A percentile compares a stretch with the other conserved stretches of the same genome.
Evolutionary conservation across 768 basidiomycete species (phyloP).

Genomic region (Agrocybe chaxingu): DNA sequence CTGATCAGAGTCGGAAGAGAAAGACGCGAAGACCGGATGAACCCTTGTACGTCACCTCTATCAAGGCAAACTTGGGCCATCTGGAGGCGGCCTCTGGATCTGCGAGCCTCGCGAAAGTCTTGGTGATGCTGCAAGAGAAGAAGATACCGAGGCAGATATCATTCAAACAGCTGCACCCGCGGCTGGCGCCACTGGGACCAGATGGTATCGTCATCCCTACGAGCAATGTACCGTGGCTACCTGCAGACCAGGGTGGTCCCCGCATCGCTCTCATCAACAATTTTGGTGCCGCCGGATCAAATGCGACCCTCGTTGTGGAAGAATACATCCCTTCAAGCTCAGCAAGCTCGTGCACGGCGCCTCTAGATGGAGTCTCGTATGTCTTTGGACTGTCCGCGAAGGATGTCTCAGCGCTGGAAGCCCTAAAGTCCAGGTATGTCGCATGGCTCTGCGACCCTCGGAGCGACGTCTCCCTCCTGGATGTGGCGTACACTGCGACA

Average conservation of each 20-base stretch:
- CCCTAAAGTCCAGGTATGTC: constrained; percentile 44
- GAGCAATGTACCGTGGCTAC: constrained; percentile 36
- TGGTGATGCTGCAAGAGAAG: constrained; percentile 61
- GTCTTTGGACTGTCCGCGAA: constrained; percentile 67
- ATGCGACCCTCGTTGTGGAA: constrained; percentile 58
- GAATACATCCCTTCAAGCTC: constrained; percentile 33
- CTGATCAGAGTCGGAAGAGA: constrained; percentile 15
- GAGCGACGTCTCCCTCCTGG: constrained; percentile 27
- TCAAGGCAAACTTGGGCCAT: constrained; percentile 76
- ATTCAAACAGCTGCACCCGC: constrained; percentile 52
- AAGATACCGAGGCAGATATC: constrained; percentile 62
- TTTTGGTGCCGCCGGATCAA: constrained; percentile 75
- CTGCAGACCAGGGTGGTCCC: constrained; percentile 26
- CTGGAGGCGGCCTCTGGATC: constrained; percentile 75
- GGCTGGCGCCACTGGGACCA: constrained; percentile 40
- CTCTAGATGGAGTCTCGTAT: constrained; percentile 21
- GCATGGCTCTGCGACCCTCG: constrained; percentile 39
- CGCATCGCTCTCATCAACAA: constrained; percentile 67
- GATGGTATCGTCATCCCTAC: constrained; percentile 52
- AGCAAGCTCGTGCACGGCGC: background rate
- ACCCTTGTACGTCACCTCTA: constrained; percentile 61
- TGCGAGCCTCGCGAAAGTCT: constrained; percentile 65
- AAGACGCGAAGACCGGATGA: constrained; percentile 30
- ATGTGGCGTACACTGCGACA: constrained; percentile 66
- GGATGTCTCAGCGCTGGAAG: constrained; percentile 41